Base-by-base conservation (phyloP, 2,329 filamentous ascomycete species). In the Hypoxylon sp. region DNA sequence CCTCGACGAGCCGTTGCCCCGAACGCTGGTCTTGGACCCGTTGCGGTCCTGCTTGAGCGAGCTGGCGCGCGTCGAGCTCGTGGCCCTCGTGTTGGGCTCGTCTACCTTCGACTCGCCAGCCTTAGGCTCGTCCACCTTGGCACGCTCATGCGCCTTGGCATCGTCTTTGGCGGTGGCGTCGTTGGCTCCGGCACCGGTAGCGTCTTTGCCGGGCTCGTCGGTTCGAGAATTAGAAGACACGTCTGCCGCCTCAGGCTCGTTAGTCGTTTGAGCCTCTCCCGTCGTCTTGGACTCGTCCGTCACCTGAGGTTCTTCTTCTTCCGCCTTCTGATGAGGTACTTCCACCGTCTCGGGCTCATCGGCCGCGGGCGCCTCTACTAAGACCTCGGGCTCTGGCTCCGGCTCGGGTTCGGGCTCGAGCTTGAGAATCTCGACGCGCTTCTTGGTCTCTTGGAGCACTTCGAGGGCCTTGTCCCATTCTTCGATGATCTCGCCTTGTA, bases 401-500 rank as follows among this genome's bases (percentile, higher is more conserved):
- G 53, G 53, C 24, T 62, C 62, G 11, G 47, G 46, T 46, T 59
- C 51, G 5, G 67, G 67, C 58, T 64, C 53, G 1, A 65, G 55
- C 24, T 59, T 57, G 19, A 66, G 63, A 3, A 46, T 57, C 39
- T 29, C 17, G 31, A 17, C 8, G 48, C 46, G 54, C 53, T 22
- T 22, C 22, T 52, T 35, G 11, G 48, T 46, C 31, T 17, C 31
- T 44, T 51, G 33, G 26, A 70, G 55, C 6, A 55, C 53, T n/a
- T 46, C 31, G 1, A 67, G 59, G 4, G 64, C 57, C 8, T 50
- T 55, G 57, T 59, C 37, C 67, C 67, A 70, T 52, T 67, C 59
- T 24, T 61, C 59, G 26, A 70, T 52, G 5, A 42, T 4, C 19
- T 61, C 52, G 57, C 61, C 61, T 35, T 61, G 57, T 13, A 70